Evolutionary conservation across 768 basidiomycete species (phyloP), one percentile per base, ranked within the genome.

Genomic region (Boletus reticuloceps): DNA sequence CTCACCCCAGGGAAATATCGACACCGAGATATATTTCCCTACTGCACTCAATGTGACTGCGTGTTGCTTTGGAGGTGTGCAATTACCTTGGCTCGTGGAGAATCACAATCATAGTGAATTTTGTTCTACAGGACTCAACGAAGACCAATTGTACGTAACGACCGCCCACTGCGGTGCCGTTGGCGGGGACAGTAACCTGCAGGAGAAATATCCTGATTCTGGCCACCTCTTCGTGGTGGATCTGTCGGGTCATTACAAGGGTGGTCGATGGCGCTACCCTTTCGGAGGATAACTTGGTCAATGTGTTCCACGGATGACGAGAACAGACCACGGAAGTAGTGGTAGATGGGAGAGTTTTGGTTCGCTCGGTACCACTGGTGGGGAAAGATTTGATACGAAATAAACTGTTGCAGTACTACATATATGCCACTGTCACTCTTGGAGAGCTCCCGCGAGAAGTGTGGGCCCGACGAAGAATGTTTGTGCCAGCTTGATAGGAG

Each of bases 31-130:
- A 38, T 46, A 72, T 17, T 83, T 88, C 59, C 84, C 85, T 22
- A 81, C 76, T n/a, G 87, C 75, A 6, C 69, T 83, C 55, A 82
- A 84, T 51, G 74, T 88, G 37, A 88, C 87, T 6, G 77, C 85
- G 12, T 87, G 86, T 58, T 83, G 82, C 63, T 88, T 88, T 65
- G 87, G 85, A 69, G 64, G 65, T 64, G 45, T 37, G 62, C 53
- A 32, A 14, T 32, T 48, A 22, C 13, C 37, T 39, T 59, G 38
- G 8, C 47, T 60, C 17, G 27, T 41, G 54, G 27, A 22, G 32
- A 44, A 45, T 43, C 53, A 27, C 40, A 44, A 45, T 43, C 53
- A 27, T 41, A 12, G 27, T 44, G 34, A 45, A 22, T 16, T 9
- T 19, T 40, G 27, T 27, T 47, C n/a, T 31, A 20, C 50, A 85